Evolutionary conservation across 192 early-diverging fungal species (phyloP).

Genomic region (Coemansia sp.): DNA sequence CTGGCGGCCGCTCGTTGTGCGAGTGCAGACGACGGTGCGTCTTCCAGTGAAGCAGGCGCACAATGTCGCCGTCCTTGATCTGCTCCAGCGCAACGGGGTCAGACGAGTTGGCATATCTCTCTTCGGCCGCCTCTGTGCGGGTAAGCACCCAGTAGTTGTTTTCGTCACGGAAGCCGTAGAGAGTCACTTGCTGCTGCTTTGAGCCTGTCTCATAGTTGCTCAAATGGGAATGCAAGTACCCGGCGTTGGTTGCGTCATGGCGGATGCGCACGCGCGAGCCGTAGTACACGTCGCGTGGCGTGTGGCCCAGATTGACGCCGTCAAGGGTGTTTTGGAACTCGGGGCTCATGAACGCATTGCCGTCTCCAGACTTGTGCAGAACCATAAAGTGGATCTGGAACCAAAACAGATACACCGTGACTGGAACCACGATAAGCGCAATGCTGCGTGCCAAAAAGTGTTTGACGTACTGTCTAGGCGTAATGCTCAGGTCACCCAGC

Average conservation of each 20-base stretch:
- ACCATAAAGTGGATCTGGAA: conserved; percentile 91
- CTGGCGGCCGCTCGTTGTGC: conserved; percentile 67
- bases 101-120: conserved; percentile 34
- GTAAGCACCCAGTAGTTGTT: conserved; percentile 82
- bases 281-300: conserved; percentile 54
- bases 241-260: conserved; percentile 53
- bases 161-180: conserved; percentile 77
- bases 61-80: conserved; percentile 69
- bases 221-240: conserved; percentile 61
- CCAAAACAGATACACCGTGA: conserved; percentile 75
- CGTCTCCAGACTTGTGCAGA: conserved; percentile 77
- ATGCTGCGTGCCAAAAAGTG: conserved; percentile 85
- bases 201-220: conserved; percentile 66
- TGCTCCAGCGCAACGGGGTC: conserved; percentile 36
- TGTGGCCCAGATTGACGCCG: conserved; percentile 59
- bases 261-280: conserved; percentile 49
- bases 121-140: conserved; percentile 33
- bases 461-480: conserved; percentile 50
- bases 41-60: conserved; percentile 70
- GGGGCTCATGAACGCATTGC: conserved; percentile 89
- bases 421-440: conserved; percentile 81
- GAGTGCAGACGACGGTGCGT: conserved; percentile 71
- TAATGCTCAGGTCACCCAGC: conserved; percentile 67
- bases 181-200: conserved; percentile 79
- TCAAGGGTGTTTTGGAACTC: conserved; percentile 81